A percentile compares a stretch with the other conserved stretches of the same genome.
phyloP scores from a whole-genome alignment of 371 early-diverging fungal genomes.

The Gilbertella persicaria region DNA sequence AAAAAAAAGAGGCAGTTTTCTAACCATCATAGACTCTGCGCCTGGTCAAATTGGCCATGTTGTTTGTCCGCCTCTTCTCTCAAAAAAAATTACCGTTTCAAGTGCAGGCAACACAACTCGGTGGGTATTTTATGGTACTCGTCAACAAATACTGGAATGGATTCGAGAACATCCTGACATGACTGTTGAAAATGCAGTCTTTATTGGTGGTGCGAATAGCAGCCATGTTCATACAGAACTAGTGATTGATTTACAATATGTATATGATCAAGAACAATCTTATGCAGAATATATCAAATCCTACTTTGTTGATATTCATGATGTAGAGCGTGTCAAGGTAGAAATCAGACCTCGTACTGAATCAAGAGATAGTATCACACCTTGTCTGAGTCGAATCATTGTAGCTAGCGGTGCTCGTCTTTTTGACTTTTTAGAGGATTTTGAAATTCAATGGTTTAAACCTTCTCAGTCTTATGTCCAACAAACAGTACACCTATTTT shows the following conservation, averaged over 20 bases:
- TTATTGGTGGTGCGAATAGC: constrained; percentile 8
- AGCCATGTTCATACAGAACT: constrained; percentile 33
- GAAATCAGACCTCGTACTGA: constrained; percentile 46
- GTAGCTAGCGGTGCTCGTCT: constrained; percentile 30
- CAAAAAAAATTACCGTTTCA: constrained; percentile 41
- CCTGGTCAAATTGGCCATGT: constrained; percentile 35
- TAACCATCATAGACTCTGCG: constrained; percentile 1
- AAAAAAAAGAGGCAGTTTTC: background rate
- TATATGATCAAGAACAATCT: constrained; percentile 38
- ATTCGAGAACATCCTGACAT: constrained; percentile 39
- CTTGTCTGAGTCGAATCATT: constrained; percentile 27
- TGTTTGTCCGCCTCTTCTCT: constrained; percentile 41
- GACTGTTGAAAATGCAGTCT: constrained; percentile 34
- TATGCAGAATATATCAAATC: constrained; percentile 38
- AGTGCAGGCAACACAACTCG: constrained; percentile 39
- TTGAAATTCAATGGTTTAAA: constrained; percentile 42
- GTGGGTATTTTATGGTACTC: constrained; percentile 48
- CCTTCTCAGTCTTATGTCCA: constrained; percentile 40
- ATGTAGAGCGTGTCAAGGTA: constrained; percentile 38
- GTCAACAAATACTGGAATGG: constrained; percentile 46
- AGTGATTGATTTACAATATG: constrained; percentile 41
- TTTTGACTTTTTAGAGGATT: constrained; percentile 39
- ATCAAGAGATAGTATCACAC: constrained; percentile 37
- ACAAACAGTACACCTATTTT: constrained; percentile 39
- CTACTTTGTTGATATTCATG: constrained; percentile 41